Conservation (phyloP, 139 green algal genomes). For the Chara braunii region DNA sequence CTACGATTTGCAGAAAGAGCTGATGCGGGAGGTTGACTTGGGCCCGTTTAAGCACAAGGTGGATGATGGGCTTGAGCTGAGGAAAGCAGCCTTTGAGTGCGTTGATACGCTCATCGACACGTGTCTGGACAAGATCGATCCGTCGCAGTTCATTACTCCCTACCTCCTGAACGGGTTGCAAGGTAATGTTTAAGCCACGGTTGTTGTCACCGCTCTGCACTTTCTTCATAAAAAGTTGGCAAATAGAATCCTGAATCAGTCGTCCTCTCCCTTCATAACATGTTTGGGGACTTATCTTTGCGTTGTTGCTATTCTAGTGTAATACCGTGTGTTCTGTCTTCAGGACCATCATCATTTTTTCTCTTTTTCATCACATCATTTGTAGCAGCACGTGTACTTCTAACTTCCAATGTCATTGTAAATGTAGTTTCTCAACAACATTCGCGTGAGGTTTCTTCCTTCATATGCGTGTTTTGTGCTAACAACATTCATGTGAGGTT, state of each 20-base stretch:
- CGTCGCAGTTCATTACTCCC: slow-evolving; percentile 47
- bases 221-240: no score
- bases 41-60: slow-evolving; percentile 77
- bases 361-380: not conserved
- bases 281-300: no score
- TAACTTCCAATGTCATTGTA: not conserved
- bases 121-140: slow-evolving; percentile 35
- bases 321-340: no score
- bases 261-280: no score
- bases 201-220: no score
- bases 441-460: not conserved
- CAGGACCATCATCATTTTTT: not conserved
- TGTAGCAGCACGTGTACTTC: not conserved
- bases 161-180: slow-evolving; percentile 41
- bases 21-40: slow-evolving; percentile 70
- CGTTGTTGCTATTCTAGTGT: no score
- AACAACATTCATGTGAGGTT: not conserved
- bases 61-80: slow-evolving; percentile 93
- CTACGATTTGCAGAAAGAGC: slow-evolving; percentile 16
- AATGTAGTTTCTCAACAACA: not conserved
- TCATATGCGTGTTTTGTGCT: not conserved
- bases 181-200: slow-evolving; percentile 23
- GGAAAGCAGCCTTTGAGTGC: slow-evolving; percentile 87
- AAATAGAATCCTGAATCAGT: no score
- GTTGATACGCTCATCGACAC: slow-evolving; percentile 72